A percentile compares a stretch with the other conserved stretches of the same genome.
These are phyloP conservation scores for Ogataea haglerorum DNA, from an alignment of 805 yeast genomes.

Conservation along the genomic window DNA sequence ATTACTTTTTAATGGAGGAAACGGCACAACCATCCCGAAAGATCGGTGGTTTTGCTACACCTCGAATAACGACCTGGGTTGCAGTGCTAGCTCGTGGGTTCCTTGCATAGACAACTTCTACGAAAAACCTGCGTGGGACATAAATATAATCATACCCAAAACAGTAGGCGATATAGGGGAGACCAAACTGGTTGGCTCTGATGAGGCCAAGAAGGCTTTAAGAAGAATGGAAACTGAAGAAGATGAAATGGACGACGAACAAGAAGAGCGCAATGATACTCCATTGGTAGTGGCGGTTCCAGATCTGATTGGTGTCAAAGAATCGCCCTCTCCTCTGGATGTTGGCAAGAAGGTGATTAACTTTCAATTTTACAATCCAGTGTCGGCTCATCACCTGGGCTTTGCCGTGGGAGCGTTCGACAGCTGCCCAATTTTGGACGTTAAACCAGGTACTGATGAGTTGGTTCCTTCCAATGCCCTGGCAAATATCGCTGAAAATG, in stretches of 20 bases:
- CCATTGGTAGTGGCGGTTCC: conserved; percentile 70
- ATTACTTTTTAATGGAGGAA: conserved; percentile 66
- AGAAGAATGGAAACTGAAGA: conserved; percentile 27
- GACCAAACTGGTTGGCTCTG: conserved; percentile 40
- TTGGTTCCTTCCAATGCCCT: conserved; percentile 27
- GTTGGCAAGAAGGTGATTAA: conserved; percentile 69
- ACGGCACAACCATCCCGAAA: conserved; percentile 41
- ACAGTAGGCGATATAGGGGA: conserved; percentile 68
- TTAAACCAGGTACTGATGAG: conserved; percentile 32
- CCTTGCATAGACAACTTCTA: conserved; percentile 90
- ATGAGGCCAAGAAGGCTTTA: conserved; percentile 32
- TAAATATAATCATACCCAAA: conserved; percentile 81
- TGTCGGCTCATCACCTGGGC: conserved; percentile 91
- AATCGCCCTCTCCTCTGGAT: conserved; percentile 73
- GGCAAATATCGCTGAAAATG: conserved; percentile 32
- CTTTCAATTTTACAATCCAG: conserved; percentile 79
- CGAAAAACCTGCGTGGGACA: conserved; percentile 89
- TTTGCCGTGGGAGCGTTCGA: conserved; percentile 92
- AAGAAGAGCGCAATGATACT: conserved; percentile 24
- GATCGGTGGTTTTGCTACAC: conserved; percentile 84
- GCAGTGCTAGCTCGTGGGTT: conserved; percentile 93
- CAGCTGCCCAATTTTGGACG: conserved; percentile 50
- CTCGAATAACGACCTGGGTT: conserved; percentile 68
- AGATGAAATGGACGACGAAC: conserved; percentile 36
- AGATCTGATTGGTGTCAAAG: conserved; percentile 62